Base-by-base conservation (phyloP, 1,284 basidiomycete genomes). In the Puccinia triticina region DNA sequence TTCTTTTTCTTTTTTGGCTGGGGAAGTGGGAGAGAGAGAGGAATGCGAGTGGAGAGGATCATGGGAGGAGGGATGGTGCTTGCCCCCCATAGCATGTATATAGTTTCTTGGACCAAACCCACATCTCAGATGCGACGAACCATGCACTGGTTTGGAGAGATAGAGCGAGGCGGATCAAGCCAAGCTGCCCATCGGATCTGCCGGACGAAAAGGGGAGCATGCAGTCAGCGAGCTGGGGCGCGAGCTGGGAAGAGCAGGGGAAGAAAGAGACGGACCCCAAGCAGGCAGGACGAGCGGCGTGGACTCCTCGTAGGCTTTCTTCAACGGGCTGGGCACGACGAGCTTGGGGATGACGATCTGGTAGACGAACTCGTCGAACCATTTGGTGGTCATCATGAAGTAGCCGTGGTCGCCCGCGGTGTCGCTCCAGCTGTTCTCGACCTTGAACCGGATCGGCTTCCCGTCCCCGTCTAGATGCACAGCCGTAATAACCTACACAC, bases 371-470 rank as follows among this genome's bases (percentile, higher is more conserved):
- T 98, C 90, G 83, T 93, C 91, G 88, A 98, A 98, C 96, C 96
- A 98, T 61, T 23, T 59, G 66, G 86, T 85, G 3, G 85, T 85
- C 86, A 96, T 96, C 85, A 96, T 91, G 88, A 93, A 95, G 88
- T 92, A 98, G 61, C 95, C 96, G 85, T 95, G 92, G 84, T 94
- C 90, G 29, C 96, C 94, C 0, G 89, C 90, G 0, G 89, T 89
- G n/a, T 92, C 90, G 34, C 94, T 93, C 96, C 96, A 98, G 12
- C 92, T 93, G 89, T 98, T 98, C 89, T 98, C 95, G 16, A 98
- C 93, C 88, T 94, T 93, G 90, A 94, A 98, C 16, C 94, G 90
- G 46, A 95, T 88, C 0, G 94, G 92, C 82, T 91, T 91, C 71
- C 94, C 94, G 48, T 88, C 88, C 21, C 88, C 85, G 86, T 95